Percentiles rank a stretch among this genome's conserved stretches.
phyloP scores from a whole-genome alignment of 495 filamentous ascomycete species.

The Hypoxylon fragiforme region DNA sequence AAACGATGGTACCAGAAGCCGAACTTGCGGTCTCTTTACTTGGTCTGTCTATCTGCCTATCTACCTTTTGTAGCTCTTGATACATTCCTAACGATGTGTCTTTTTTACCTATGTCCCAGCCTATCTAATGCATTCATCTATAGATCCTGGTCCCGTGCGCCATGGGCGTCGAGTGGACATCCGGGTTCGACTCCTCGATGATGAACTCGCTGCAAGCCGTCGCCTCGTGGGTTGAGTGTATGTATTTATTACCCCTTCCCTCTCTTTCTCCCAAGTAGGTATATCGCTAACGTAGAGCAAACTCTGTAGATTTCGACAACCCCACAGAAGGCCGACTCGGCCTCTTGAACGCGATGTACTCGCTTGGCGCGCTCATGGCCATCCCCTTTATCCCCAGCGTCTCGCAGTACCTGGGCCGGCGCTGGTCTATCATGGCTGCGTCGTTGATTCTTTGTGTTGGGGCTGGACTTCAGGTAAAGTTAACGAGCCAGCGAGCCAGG shows the following conservation, averaged over 20 bases:
- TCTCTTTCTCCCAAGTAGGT: slow-evolving; percentile 35
- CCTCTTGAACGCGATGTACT: slow-evolving; percentile 46
- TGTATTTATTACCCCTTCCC: slow-evolving; percentile 7
- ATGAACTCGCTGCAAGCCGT: slow-evolving; percentile 62
- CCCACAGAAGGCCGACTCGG: slow-evolving; percentile 41
- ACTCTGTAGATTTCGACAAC: slow-evolving; percentile 43
- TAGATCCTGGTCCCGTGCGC: slow-evolving; percentile 54
- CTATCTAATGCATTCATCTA: slow-evolving; percentile 3
- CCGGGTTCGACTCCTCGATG: slow-evolving; percentile 63
- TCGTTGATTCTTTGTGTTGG: slow-evolving; percentile 49
- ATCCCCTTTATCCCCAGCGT: slow-evolving; percentile 60
- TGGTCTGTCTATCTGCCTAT: slow-evolving; percentile 27
- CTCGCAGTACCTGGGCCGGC: slow-evolving; percentile 55
- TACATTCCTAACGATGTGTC: neutral
- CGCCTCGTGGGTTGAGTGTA: slow-evolving; percentile 54
- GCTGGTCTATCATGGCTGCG: slow-evolving; percentile 56
- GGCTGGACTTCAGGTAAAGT: slow-evolving; percentile 24
- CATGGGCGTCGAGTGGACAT: slow-evolving; percentile 64
- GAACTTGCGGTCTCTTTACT: slow-evolving; percentile 57
- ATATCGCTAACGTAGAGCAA: too few relatives aligned
- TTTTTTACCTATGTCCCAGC: neutral
- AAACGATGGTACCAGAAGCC: slow-evolving; percentile 58
- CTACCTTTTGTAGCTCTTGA: neutral
- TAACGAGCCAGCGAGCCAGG: too few relatives aligned
- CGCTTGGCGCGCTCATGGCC: slow-evolving; percentile 46